These are phyloP conservation scores for Pichia sp. DNA, from an alignment of 1,139 yeast genomes.

Conservation along the genomic window DNA sequence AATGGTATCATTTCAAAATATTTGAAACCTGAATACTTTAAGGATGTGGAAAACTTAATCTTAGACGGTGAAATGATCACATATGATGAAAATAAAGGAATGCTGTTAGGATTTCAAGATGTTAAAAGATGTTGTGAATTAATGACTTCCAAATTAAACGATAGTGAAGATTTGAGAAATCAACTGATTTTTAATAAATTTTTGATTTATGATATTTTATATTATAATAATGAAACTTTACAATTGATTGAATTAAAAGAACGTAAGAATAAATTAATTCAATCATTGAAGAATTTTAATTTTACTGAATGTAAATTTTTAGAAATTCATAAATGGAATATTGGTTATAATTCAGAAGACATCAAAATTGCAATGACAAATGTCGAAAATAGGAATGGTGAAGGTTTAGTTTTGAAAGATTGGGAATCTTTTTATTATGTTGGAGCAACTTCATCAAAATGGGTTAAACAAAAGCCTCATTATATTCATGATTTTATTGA, in stretches of 20 bases:
- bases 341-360: constrained; percentile 39
- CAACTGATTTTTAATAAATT: constrained; percentile 5
- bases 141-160: neutral
- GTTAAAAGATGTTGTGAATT: constrained; percentile 14
- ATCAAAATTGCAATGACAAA: constrained; percentile 50
- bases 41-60: constrained; percentile 33
- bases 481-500: constrained; percentile 83
- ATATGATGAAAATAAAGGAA: constrained; percentile 44
- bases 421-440: constrained; percentile 53
- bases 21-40: constrained; percentile 20
- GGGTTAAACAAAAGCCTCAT: constrained; percentile 92
- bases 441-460: constrained; percentile 51
- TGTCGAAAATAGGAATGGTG: constrained; percentile 61
- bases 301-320: constrained; percentile 42
- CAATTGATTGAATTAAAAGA: constrained; percentile 6
- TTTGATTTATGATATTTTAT: constrained; percentile 45
- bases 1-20: constrained; percentile 43
- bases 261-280: constrained; percentile 6
- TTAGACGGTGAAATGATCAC: constrained; percentile 95
- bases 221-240: constrained; percentile 10
- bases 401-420: constrained; percentile 77
- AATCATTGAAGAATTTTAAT: constrained; percentile 1
- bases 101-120: constrained; percentile 26
- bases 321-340: constrained; percentile 42
- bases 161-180: constrained; percentile 1